Percentiles rank a stretch among this genome's conserved stretches.
phyloP scores from a whole-genome alignment of 768 basidiomycete species.

The Galerina marginata region DNA sequence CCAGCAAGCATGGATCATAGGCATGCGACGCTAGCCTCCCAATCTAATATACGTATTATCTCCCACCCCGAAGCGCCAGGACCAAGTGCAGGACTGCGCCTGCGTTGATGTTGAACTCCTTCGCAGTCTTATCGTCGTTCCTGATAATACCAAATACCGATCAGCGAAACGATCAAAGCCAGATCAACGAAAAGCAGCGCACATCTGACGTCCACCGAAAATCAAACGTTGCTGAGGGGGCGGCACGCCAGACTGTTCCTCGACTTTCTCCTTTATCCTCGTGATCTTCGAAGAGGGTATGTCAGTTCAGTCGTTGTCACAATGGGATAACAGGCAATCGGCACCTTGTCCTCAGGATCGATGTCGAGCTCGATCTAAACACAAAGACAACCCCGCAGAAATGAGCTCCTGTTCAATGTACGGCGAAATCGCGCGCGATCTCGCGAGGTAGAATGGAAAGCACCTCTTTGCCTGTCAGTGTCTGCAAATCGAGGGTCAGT shows the following conservation, averaged over 20 bases:
- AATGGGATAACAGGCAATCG: not conserved
- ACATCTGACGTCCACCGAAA: conserved; percentile 94
- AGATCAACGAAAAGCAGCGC: conserved; percentile 31
- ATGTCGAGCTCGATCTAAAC: conserved; percentile 92
- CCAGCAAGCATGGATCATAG: no score
- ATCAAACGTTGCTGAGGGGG: conserved; percentile 96
- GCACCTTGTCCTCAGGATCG: conserved; percentile 84
- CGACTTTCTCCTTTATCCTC: conserved; percentile 96
- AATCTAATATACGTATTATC: conserved; percentile 37
- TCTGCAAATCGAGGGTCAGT: conserved; percentile 49
- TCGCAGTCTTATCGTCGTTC: conserved; percentile 90
- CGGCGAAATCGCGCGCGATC: conserved; percentile 10
- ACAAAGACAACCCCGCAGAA: not conserved
- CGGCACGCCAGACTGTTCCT: conserved; percentile 98
- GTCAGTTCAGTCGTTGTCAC: not conserved
- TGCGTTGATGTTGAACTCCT: conserved; percentile 81
- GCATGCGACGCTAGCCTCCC: not conserved
- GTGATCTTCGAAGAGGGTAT: conserved; percentile 61
- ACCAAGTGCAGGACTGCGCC: conserved; percentile 94
- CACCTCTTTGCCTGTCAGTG: conserved; percentile 97
- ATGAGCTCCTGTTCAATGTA: not conserved
- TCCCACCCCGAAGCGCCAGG: conserved; percentile 91
- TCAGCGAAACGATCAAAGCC: conserved; percentile 1
- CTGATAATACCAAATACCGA: conserved; percentile 41
- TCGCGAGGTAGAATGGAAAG: conserved; percentile 9